Evolutionary conservation across 208 protist species (phyloP).

Genomic region (Acanthamoeba royreba): DNA sequence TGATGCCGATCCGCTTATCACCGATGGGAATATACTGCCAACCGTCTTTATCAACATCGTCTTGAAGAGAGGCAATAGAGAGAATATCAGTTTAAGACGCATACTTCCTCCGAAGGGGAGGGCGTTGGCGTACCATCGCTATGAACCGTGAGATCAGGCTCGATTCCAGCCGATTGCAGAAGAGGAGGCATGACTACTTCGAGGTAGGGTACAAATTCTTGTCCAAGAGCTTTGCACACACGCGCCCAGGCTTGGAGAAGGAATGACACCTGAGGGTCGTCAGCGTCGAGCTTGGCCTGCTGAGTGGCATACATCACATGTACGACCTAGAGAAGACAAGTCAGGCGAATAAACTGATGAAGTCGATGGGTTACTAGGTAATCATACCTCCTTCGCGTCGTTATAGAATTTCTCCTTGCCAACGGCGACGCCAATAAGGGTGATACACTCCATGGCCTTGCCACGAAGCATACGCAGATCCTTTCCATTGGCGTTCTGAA

Average conservation of each 20-base stretch:
- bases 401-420: constrained; percentile 79
- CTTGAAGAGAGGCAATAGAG: not conserved
- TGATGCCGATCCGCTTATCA: constrained; percentile 64
- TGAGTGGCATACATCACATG: constrained; percentile 38
- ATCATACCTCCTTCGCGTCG: constrained; percentile 82
- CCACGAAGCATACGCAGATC: constrained; percentile 74
- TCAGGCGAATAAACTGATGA: constrained; percentile 9
- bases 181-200: constrained; percentile 32
- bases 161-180: constrained; percentile 57
- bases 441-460: constrained; percentile 87
- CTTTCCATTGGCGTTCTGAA: constrained; percentile 59
- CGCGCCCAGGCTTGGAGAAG: constrained; percentile 78
- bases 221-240: constrained; percentile 80
- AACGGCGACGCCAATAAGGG: constrained; percentile 83
- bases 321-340: not conserved
- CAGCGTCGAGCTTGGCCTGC: constrained; percentile 56
- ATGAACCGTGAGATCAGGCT: constrained; percentile 63
- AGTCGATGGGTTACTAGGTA: constrained; percentile 66
- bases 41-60: constrained; percentile 63
- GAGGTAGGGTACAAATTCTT: constrained; percentile 84
- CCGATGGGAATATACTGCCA: constrained; percentile 68
- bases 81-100: not conserved
- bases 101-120: not conserved
- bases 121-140: not conserved
- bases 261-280: constrained; percentile 84